phyloP scores from a whole-genome alignment of 2,329 filamentous ascomycete genomes.

The Penicillium verrucosum region DNA sequence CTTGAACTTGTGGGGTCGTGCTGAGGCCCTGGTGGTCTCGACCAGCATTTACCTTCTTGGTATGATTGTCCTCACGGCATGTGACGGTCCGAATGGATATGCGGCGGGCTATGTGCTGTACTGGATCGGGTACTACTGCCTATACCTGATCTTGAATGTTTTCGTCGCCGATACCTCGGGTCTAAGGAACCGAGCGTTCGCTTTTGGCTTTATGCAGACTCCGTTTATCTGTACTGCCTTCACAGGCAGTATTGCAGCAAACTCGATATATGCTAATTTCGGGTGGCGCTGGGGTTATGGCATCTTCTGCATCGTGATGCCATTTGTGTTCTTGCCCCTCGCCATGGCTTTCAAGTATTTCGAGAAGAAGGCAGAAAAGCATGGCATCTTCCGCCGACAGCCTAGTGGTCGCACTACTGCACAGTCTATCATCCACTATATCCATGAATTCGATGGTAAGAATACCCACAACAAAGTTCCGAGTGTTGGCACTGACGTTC shows the following conservation, averaged over 20 bases:
- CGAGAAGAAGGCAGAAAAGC: conserved; percentile 55
- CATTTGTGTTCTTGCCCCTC: conserved; percentile 55
- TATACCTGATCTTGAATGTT: conserved; percentile 56
- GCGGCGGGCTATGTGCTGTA: conserved; percentile 63
- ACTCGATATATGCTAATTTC: conserved; percentile 48
- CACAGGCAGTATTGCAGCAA: conserved; percentile 52
- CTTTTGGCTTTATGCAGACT: conserved; percentile 57
- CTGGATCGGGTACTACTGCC: conserved; percentile 55
- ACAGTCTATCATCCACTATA: conserved; percentile 54
- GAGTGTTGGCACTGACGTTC: conserved; percentile 33
- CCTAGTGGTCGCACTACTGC: conserved; percentile 46
- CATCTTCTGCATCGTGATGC: conserved; percentile 59
- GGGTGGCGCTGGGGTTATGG: conserved; percentile 64
- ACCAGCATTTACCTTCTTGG: conserved; percentile 47
- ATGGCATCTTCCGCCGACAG: conserved; percentile 50
- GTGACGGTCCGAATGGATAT: conserved; percentile 59
- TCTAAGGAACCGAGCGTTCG: conserved; percentile 59
- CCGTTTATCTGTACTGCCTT: conserved; percentile 62
- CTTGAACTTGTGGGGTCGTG: conserved; percentile 61
- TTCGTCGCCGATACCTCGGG: conserved; percentile 63
- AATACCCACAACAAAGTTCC: conserved; percentile 43
- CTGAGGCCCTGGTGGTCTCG: conserved; percentile 56
- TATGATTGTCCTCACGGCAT: conserved; percentile 61
- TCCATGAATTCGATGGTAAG: conserved; percentile 60
- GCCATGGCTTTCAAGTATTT: conserved; percentile 55